Evolutionary conservation across 2,329 filamentous ascomycete species (phyloP), one percentile per base, ranked within the genome.

Genomic region (Scortechinia acanthostroma): DNA sequence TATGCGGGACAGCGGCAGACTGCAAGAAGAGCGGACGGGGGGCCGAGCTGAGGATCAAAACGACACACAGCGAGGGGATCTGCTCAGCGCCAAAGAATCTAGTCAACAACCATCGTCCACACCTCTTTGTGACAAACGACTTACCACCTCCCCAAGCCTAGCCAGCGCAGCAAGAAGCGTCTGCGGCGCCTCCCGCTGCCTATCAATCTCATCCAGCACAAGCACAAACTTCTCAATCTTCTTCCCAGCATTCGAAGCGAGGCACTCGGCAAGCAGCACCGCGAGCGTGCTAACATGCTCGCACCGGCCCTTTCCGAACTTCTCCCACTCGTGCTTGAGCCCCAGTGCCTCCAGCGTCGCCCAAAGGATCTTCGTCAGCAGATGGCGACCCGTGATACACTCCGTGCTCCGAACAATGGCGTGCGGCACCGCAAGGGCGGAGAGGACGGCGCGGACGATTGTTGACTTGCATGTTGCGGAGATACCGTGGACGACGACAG

Each of bases 161-260:
- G 73, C 74, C 46, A 84, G 57, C 4, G 77, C 77, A 37, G 79
- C 69, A 15, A 83, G 58, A 6, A 83, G 57, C 15, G 77, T 83
- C 6, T 71, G 70, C 17, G 74, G 68, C 13, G 73, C 69, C 53
- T 83, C 79, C 50, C 76, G 65, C 52, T 82, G 72, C 48, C 64
- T 68, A 54, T 83, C 79, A 30, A 83, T 70, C 15, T 73, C 77
- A 59, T 83, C 80, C 44, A 83, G 59, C 4, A 83, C 73, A 37
- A 84, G 55, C 15, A 80, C 70, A 51, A 83, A 77, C 49, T 74
- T 76, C 3, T 57, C 53, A 15, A 14, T 43, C 44, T 42, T 47
- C 44, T n/a, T 48, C 42, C 22, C 43, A 37, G 44, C 46, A 15
- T 22, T 44, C 42, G 57, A 53, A 28, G 55, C 55, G 40, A 70